phyloP scores from a whole-genome alignment of 305 asterid genomes.

The Euphrasia arctica region DNA sequence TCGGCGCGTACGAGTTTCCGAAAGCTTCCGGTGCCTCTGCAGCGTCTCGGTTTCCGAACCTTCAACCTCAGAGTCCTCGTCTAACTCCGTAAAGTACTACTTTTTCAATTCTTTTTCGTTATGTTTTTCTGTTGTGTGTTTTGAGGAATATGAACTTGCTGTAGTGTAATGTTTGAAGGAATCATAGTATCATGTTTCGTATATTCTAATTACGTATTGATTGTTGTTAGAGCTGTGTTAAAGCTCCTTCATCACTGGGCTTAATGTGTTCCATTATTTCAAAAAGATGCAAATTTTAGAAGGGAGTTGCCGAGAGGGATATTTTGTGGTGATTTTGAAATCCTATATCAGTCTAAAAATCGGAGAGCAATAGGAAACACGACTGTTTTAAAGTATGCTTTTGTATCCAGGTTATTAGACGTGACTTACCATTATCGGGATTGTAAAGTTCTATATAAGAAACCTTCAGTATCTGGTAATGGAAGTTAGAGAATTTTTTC shows the following conservation, averaged over 20 bases:
- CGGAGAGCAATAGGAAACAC: conserved; percentile 1
- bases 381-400: conserved; percentile 4
- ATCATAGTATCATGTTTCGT: background rate
- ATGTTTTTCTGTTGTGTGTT: background rate
- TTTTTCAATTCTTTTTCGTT: conserved; percentile 11
- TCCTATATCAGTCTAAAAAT: conserved; percentile 3
- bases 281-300: background rate
- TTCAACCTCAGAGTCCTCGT: conserved; percentile 47
- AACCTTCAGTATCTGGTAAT: background rate
- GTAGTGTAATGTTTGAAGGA: too few relatives aligned
- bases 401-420: too few relatives aligned
- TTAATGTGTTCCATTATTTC: too few relatives aligned
- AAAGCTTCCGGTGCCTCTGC: conserved; percentile 52
- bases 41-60: conserved; percentile 53
- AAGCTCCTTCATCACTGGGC: conserved; percentile 3
- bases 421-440: background rate
- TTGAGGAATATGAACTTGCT: conserved; percentile 2
- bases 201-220: too few relatives aligned
- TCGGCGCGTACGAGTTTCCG: conserved; percentile 28
- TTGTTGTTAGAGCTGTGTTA: conserved; percentile 8
- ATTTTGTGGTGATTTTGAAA: background rate
- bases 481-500: conserved; percentile 1
- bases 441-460: background rate
- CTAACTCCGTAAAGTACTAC: conserved; percentile 50
- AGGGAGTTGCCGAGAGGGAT: background rate